phyloP scores from a whole-genome alignment of 495 filamentous ascomycete species.

The Penicillium ochrochloron region DNA sequence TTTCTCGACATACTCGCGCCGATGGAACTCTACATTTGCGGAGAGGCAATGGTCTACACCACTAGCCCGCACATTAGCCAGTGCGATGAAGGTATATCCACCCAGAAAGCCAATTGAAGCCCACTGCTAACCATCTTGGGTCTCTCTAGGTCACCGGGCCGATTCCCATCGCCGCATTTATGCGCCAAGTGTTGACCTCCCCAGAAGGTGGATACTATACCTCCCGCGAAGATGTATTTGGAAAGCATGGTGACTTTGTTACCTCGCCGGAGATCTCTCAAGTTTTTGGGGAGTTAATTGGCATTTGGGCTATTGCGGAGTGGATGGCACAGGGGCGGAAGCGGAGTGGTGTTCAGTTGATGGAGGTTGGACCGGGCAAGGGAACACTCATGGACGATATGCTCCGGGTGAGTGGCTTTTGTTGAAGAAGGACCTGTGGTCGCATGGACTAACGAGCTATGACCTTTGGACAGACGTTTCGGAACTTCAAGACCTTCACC shows the following conservation, averaged over 20 bases:
- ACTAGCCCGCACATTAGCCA: slow-evolving; percentile 78
- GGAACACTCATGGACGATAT: slow-evolving; percentile 98
- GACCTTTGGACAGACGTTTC: slow-evolving; percentile 67
- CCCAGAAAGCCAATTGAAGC: background rate
- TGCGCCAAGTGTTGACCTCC: slow-evolving; percentile 96
- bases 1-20: slow-evolving; percentile 22
- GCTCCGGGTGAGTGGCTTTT: slow-evolving; percentile 67
- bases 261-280: slow-evolving; percentile 98
- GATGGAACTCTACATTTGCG: slow-evolving; percentile 43
- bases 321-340: slow-evolving; percentile 88
- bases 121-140: slow-evolving; percentile 2
- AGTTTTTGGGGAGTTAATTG: slow-evolving; percentile 91
- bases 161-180: slow-evolving; percentile 88
- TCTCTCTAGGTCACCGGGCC: slow-evolving; percentile 72
- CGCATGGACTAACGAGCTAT: slow-evolving; percentile 2
- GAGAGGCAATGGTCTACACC: slow-evolving; percentile 83
- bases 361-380: slow-evolving; percentile 92
- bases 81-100: slow-evolving; percentile 72
- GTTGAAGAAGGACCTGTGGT: background rate
- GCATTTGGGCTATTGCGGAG: slow-evolving; percentile 92
- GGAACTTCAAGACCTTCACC: slow-evolving; percentile 77
- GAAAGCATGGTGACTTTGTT: slow-evolving; percentile 88
- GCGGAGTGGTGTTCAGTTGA: slow-evolving; percentile 74
- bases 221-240: slow-evolving; percentile 71
- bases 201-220: slow-evolving; percentile 96